A percentile compares a stretch with the other conserved stretches of the same genome.
phyloP scores from a whole-genome alignment of 345 rosid species.

The Lepidium didymum region DNA sequence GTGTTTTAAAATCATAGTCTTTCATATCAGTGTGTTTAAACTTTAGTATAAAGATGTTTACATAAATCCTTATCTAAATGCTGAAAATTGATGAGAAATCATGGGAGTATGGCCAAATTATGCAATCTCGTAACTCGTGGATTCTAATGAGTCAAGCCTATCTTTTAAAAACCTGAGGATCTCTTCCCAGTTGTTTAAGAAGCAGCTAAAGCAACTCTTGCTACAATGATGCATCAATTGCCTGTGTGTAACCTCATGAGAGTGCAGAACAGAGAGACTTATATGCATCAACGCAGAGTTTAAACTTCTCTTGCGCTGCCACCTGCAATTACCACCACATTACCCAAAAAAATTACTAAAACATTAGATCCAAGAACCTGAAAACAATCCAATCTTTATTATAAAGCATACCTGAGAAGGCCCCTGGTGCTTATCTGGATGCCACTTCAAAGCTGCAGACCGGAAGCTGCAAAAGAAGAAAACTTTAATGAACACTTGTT shows the following conservation, averaged over 20 bases:
- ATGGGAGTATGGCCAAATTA: not conserved
- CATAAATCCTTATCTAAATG: not conserved
- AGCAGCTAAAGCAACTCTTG: not conserved
- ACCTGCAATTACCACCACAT: slow-evolving; percentile 38
- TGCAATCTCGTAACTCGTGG: not conserved
- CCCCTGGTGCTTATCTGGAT: slow-evolving; percentile 87
- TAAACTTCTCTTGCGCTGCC: slow-evolving; percentile 81
- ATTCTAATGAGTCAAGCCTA: not conserved
- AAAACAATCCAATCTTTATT: not conserved
- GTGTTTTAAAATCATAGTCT: not conserved
- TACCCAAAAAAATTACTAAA: too few relatives aligned
- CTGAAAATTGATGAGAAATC: not conserved
- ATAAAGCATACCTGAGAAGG: slow-evolving; percentile 45
- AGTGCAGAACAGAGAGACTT: slow-evolving; percentile 62
- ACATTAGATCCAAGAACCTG: too few relatives aligned
- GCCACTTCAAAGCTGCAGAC: slow-evolving; percentile 77
- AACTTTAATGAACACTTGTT: not conserved
- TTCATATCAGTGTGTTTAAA: not conserved
- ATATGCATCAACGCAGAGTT: slow-evolving; percentile 69
- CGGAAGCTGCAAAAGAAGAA: slow-evolving; percentile 50
- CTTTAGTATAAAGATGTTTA: not conserved
- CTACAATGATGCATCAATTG: not conserved
- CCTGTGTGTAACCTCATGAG: slow-evolving; percentile 17
- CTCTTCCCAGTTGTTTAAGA: not conserved
- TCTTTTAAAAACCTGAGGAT: not conserved